These are phyloP conservation scores for Bondarzewia mesenterica DNA, from an alignment of 1,284 basidiomycete species.

Conservation along the genomic window DNA sequence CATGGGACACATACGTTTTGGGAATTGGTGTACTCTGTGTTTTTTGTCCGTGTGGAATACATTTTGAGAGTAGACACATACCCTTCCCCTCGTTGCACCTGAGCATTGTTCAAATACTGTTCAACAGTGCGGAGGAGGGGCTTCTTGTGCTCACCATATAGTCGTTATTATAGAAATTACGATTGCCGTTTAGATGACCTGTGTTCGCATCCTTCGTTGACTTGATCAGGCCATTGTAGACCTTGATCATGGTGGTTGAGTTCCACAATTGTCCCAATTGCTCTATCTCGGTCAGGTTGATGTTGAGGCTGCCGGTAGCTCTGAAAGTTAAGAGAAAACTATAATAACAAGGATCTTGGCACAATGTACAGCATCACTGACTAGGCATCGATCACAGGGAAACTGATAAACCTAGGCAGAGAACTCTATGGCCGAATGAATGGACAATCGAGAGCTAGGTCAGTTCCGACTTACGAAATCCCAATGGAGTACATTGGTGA, in stretches of 20 bases:
- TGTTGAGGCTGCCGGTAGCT: constrained; percentile 46
- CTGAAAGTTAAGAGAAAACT: constrained; percentile 22
- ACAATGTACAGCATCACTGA: too few species aligned
- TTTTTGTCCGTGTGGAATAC: constrained; percentile 52
- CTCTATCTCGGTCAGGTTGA: constrained; percentile 45
- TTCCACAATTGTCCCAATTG: too few species aligned
- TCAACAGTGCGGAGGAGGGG: background rate
- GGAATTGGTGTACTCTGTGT: constrained; percentile 57
- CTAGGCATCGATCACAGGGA: constrained; percentile 51
- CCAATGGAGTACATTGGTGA: constrained; percentile 50
- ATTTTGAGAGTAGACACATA: too few species aligned
- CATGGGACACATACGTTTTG: constrained; percentile 38
- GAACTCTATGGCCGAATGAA: constrained; percentile 34
- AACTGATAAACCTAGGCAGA: constrained; percentile 54
- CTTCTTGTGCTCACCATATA: constrained; percentile 61
- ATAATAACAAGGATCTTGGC: background rate
- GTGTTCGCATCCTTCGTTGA: too few species aligned
- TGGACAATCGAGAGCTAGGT: constrained; percentile 51
- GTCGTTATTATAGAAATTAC: too few species aligned
- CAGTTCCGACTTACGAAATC: too few species aligned
- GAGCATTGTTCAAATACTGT: background rate
- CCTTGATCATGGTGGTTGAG: too few species aligned
- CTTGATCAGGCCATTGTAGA: too few species aligned
- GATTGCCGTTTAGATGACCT: too few species aligned
- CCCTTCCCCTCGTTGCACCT: constrained; percentile 52